These are phyloP conservation scores for Aureobasidium zeae DNA, from an alignment of 2,329 filamentous ascomycete species.

Conservation along the genomic window DNA sequence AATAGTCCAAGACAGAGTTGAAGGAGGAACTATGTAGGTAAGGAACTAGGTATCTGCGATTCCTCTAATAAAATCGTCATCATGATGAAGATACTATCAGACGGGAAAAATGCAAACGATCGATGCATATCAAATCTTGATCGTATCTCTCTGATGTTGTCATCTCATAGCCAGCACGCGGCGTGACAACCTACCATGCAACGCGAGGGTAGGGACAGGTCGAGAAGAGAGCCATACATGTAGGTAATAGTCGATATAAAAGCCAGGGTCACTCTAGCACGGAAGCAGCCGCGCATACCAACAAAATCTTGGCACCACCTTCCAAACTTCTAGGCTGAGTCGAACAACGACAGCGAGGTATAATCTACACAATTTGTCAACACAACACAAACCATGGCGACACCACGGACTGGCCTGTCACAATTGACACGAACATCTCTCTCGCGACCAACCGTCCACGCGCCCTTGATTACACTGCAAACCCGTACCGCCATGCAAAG, in stretches of 20 bases:
- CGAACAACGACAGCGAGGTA: background rate
- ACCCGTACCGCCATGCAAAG: slow-evolving; percentile 33
- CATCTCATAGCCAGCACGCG: background rate
- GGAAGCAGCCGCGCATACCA: background rate
- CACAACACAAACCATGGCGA: slow-evolving; percentile 4
- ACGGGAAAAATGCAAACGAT: background rate
- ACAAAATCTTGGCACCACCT: slow-evolving; percentile 12
- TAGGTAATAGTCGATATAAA: background rate
- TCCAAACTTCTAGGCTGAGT: background rate
- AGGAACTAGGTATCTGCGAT: background rate
- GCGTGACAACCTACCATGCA: background rate
- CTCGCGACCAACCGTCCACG: background rate
- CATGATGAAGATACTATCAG: slow-evolving; percentile 6
- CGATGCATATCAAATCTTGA: background rate
- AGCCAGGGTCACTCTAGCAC: too few species aligned
- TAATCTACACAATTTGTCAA: background rate
- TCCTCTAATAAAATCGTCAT: slow-evolving; percentile 9
- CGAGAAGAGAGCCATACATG: background rate
- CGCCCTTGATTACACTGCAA: slow-evolving; percentile 21
- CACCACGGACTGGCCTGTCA: slow-evolving; percentile 10
- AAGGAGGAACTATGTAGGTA: too few species aligned
- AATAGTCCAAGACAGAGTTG: background rate
- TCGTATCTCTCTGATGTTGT: background rate
- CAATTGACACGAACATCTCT: slow-evolving; percentile 10
- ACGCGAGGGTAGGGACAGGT: too few species aligned